These are phyloP conservation scores for Ligustrum vulgare DNA, from an alignment of 257 asterid genomes.

Conservation along the genomic window DNA sequence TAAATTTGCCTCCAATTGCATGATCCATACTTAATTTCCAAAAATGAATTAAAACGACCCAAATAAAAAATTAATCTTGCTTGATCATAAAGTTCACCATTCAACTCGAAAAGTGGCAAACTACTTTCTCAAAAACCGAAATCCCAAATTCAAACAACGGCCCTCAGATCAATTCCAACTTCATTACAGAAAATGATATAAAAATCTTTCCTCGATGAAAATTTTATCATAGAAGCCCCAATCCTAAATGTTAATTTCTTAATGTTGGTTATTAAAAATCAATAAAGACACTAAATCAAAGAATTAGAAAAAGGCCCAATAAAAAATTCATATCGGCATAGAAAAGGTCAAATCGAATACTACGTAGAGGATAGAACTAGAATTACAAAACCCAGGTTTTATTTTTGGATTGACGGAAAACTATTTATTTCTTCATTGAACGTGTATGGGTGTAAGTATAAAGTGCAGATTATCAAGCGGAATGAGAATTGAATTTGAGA, in stretches of 20 bases:
- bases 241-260: neutral
- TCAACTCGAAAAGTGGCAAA: constrained; percentile 16
- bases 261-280: neutral
- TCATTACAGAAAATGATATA: neutral
- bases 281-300: constrained; percentile 22
- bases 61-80: constrained; percentile 17
- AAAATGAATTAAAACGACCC: constrained; percentile 4
- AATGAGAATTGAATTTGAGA: constrained; percentile 14
- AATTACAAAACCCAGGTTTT: constrained; percentile 26
- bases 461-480: constrained; percentile 14
- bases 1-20: constrained; percentile 76
- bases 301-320: constrained; percentile 14
- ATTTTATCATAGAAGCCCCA: neutral
- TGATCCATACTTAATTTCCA: constrained; percentile 63
- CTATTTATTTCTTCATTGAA: neutral
- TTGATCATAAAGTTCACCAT: constrained; percentile 14
- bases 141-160: constrained; percentile 22
- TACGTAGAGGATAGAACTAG: constrained; percentile 11
- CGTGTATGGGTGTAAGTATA: neutral
- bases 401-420: constrained; percentile 12
- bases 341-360: constrained; percentile 36
- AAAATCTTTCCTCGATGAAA: neutral
- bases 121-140: constrained; percentile 21
- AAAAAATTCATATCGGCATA: constrained; percentile 16
- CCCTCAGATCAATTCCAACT: constrained; percentile 26